Base-by-base conservation (phyloP, 805 yeast species). In the Ogataea ramenticola region DNA sequence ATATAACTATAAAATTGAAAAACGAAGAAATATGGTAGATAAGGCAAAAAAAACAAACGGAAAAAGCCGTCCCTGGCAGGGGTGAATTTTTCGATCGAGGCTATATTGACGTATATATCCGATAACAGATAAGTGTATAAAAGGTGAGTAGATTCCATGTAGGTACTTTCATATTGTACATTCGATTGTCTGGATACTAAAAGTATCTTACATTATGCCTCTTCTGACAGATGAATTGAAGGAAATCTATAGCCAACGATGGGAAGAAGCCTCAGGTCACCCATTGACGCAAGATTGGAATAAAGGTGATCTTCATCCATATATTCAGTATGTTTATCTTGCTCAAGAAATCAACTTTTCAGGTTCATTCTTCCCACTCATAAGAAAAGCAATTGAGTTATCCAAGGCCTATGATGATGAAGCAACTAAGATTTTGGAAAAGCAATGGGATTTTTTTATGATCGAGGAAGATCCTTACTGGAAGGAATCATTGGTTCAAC, bases 401-500 rank as follows among this genome's bases (percentile, higher is more conserved):
- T 65, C 75, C 2, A 44, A 60, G 33, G 72, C 79, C 41, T 74
- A 72, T 41, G 57, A 65, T 26, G 52, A 62, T 1, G 46, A 57
- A 3, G 49, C 75, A 0, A 59, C 68, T n/a, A 57, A 74, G 21
- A 55, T 56, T 0, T 47, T 77, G 24, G 72, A 75, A 2, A 72
- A 72, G 45, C 77, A 75, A 47, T 66, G 76, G 46, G 81, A 80
- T 1, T 72, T 74, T 48, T 59, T 77, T 31, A 63, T 72, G 14
- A 64, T 62, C 37, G 71, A 67, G 43, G 81, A 76, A 49, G 73
- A 74, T 51, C 65, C 66, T 39, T 76, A 76, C 48, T 76, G 75
- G 47, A 51, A 51, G 14, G 64, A 67, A 33, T 61, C 64, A 22
- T 47, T 62, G 35, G 47, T 55, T 0, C 55, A 54, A 15, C 48